Evolutionary conservation across 163 green algal genomes (phyloP), one percentile per base, ranked within the genome.

Genomic region (Coccomyxa subellipsoidea): DNA sequence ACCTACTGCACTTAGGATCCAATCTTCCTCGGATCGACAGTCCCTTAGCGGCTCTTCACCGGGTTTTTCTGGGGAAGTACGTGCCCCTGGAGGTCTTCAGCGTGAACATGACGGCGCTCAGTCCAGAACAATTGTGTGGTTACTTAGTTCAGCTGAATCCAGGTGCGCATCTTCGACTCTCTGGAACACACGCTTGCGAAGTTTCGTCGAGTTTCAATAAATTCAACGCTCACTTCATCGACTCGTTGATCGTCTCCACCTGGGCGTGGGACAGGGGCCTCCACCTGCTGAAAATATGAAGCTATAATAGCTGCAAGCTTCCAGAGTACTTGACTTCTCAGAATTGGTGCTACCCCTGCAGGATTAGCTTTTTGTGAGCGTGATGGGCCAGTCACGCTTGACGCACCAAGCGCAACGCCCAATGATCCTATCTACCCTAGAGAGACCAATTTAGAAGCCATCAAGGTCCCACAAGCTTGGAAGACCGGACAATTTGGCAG

Each of bases 391-490:
- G 54, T 85, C n/a, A 54, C 76, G 1, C 78, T 76, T 38, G 81
- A 84, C n/a, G 36, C n/a, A 38, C 38, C 38, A 4, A 80, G 76
- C n/a, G 37, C 83, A 54, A 54, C 21, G 5, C 83, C 87, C 2
- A 72, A 84, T 69, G 79, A 86, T 32, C 80, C 75, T 27, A 39
- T 73, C 5, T 84, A 79, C 47, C 2, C n/a, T 4, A 21, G 81
- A 39, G 85, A 89, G 70, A 87, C 82, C 80, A 81, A 81, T 21
- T 53, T 87, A 32, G 7, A 18, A 2, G 54, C 79, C 38, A 82
- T 90, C 25, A 81, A 78, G 47, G 66, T 80, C 7, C 70, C 31
- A 8, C 27, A 8, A 23, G 83, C 85, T 21, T 90, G 87, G 87
- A 25, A 2, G 12, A 47, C 70, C 10, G 83, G 82, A 3, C 77